phyloP scores from a whole-genome alignment of 257 asterid species.

The Phtheirospermum japonicum region DNA sequence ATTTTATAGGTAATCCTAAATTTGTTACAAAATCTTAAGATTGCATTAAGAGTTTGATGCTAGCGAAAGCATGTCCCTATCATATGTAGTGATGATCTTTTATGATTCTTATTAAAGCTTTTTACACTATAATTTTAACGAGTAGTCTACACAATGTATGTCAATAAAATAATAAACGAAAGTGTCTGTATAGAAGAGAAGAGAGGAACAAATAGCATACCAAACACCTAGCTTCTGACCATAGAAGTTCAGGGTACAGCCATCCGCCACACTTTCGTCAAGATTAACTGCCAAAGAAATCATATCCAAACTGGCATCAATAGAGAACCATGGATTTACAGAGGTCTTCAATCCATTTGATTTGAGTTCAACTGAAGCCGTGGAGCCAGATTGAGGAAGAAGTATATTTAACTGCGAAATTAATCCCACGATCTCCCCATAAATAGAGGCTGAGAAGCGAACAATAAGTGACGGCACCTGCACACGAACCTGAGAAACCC shows the following conservation, averaged over 20 bases:
- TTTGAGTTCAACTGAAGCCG: constrained; percentile 32
- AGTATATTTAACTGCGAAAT: constrained; percentile 39
- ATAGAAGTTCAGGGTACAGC: constrained; percentile 46
- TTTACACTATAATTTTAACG: not conserved
- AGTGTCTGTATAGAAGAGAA: constrained; percentile 3
- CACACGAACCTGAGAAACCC: constrained; percentile 54
- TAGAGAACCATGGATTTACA: constrained; percentile 51
- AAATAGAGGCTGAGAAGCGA: constrained; percentile 65
- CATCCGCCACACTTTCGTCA: constrained; percentile 57
- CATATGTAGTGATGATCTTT: not conserved
- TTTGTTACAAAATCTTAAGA: not conserved
- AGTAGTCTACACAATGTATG: not conserved
- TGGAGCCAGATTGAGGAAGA: constrained; percentile 42
- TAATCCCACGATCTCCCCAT: constrained; percentile 50
- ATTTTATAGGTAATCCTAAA: not conserved
- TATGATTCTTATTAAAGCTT: not conserved
- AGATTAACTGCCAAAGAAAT: constrained; percentile 57
- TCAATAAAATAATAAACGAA: not conserved
- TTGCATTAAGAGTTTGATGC: not conserved
- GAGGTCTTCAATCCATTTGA: constrained; percentile 36
- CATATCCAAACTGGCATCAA: constrained; percentile 47
- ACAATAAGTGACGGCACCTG: constrained; percentile 57
- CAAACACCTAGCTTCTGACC: constrained; percentile 52
- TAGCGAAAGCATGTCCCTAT: not conserved
- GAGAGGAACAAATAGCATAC: constrained; percentile 42